Base-by-base conservation (phyloP, 1,284 basidiomycete genomes). In the Tilletia walkeri region DNA sequence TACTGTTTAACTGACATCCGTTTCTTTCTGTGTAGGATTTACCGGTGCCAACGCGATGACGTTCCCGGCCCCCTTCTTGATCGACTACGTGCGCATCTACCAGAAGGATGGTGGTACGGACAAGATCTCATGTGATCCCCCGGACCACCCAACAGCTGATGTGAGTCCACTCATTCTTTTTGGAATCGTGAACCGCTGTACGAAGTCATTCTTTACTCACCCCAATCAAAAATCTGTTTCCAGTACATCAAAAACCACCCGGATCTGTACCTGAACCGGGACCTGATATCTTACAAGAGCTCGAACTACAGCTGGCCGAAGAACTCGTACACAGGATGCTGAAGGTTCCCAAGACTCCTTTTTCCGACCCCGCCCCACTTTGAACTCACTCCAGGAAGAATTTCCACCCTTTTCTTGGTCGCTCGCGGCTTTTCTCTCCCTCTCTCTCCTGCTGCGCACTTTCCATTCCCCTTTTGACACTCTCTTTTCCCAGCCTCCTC, bases 11-110 rank as follows among this genome's bases (percentile, higher is more conserved):
- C 41, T 45, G 41, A 45, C 41, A 45, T 45, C 41, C 6, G 9
- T 45, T 14, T 14, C 41, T 14, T 45, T 45, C 41, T 45, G 41
- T 45, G 41, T 45, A 45, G 41, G 14, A 18, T 66, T 66, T 45
- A 66, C 65, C 2, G 65, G 65, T 38, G 24, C 47, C 14, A 66
- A 49, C 41, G 18, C 39, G 20, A 45, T 66, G 45, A 66, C 34
- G 12, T 85, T 86, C 79, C 86, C 86, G 24, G 86, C 86, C 49
- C 80, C 85, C 59, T 81, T 86, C 78, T 76, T 78, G 49, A 66
- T 84, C 67, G 84, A 87, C 77, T 87, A 86, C 72, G 81, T 86
- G 38, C 79, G 86, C 39, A 84, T 86, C 24, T 87, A 86, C 70
- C 86, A 87, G 73, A 73, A 81, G 16, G 81, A 84, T n/a, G 85